Conservation (phyloP, 2,329 filamentous ascomycete species). For the Lachnellula occidentalis region DNA sequence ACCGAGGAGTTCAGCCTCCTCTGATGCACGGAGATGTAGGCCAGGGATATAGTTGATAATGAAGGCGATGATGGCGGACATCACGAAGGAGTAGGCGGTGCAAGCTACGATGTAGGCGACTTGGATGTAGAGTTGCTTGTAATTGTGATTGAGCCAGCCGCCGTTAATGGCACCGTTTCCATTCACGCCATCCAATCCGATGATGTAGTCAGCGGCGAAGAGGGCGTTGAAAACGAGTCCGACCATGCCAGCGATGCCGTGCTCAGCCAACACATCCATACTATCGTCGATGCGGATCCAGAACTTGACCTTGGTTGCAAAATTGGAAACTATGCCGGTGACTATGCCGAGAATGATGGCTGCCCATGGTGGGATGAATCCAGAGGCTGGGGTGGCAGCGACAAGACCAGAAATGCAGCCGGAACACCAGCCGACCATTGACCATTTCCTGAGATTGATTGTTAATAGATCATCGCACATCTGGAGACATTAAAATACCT, state of each 20-base stretch:
- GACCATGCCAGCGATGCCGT: constrained; percentile 63
- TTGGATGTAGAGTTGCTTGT: constrained; percentile 70
- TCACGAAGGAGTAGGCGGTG: constrained; percentile 64
- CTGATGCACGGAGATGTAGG: constrained; percentile 71
- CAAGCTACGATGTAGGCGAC: constrained; percentile 67
- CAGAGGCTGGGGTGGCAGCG: constrained; percentile 63
- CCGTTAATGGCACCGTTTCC: constrained; percentile 51
- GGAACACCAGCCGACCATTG: constrained; percentile 68
- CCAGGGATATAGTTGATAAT: constrained; percentile 70
- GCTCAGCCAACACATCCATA: constrained; percentile 67
- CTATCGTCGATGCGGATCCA: constrained; percentile 63
- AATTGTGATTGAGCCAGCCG: constrained; percentile 73
- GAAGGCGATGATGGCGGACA: constrained; percentile 70
- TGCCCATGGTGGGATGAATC: constrained; percentile 63
- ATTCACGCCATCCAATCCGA: constrained; percentile 72
- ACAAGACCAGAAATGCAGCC: constrained; percentile 67
- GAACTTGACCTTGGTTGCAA: constrained; percentile 53
- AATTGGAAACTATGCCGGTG: constrained; percentile 62
- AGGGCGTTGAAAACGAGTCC: constrained; percentile 69
- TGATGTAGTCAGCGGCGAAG: constrained; percentile 64
- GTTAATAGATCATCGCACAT: neutral
- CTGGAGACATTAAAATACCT: constrained; percentile 32
- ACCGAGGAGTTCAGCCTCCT: constrained; percentile 77
- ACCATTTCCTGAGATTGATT: constrained; percentile 67
- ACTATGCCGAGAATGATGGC: constrained; percentile 61